phyloP scores from a whole-genome alignment of 1,139 yeast species.

The Neolecta irregularis region DNA sequence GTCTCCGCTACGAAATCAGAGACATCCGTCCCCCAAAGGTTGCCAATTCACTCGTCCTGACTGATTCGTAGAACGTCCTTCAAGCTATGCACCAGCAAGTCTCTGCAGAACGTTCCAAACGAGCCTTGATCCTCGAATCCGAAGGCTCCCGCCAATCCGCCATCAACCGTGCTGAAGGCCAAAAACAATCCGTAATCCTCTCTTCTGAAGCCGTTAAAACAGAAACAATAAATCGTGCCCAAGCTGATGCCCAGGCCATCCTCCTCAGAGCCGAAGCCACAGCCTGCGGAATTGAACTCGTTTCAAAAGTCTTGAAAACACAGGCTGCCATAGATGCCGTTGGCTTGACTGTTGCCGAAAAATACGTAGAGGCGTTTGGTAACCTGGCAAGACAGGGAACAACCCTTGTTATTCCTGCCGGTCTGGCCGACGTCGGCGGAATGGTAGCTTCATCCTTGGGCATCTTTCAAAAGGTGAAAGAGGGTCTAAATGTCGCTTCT shows the following conservation, averaged over 20 bases:
- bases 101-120: constrained; percentile 67
- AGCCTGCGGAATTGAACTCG: constrained; percentile 48
- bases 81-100: constrained; percentile 85
- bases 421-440: too few relatives aligned
- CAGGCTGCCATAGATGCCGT: constrained; percentile 67
- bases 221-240: constrained; percentile 50
- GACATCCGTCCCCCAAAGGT: constrained; percentile 71
- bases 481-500: too few relatives aligned
- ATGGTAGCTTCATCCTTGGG: too few relatives aligned
- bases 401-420: constrained; percentile 59
- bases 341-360: constrained; percentile 64
- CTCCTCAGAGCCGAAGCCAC: constrained; percentile 59
- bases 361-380: constrained; percentile 67
- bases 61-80: background rate
- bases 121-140: constrained; percentile 75
- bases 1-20: constrained; percentile 72
- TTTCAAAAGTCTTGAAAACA: constrained; percentile 51
- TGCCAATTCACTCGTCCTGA: background rate
- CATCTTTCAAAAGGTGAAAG: too few relatives aligned
- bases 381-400: constrained; percentile 70
- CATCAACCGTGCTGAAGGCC: constrained; percentile 74
- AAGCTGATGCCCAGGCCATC: constrained; percentile 28
- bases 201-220: constrained; percentile 55
- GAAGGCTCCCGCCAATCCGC: constrained; percentile 70
- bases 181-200: constrained; percentile 49